Evolutionary conservation across 2,329 filamentous ascomycete species (phyloP).

Genomic region (Phaeophleospora eucalypticola): DNA sequence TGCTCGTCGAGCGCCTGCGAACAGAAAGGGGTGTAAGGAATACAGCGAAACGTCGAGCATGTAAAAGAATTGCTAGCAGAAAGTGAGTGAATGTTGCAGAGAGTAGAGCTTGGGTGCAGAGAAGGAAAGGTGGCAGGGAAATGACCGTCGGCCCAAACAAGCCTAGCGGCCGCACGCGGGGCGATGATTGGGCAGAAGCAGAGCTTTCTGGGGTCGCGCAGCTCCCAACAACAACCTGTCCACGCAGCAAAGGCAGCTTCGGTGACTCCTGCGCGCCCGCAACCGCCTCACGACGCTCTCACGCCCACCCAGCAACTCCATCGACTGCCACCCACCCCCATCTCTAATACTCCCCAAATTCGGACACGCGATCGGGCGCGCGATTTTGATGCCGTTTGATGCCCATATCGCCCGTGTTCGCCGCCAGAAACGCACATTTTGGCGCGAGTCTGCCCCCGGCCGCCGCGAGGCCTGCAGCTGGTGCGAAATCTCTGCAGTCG

Average conservation of each 20-base stretch:
- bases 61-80: too few relatives aligned
- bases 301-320: not conserved
- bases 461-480: constrained; percentile 7
- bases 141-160: not conserved
- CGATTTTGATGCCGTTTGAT: constrained; percentile 13
- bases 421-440: too few relatives aligned
- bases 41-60: too few relatives aligned
- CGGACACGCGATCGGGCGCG: not conserved
- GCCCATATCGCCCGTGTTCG: constrained; percentile 15
- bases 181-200: not conserved
- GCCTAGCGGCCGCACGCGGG: not conserved
- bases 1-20: too few relatives aligned
- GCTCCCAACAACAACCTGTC: not conserved
- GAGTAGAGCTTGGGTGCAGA: too few relatives aligned
- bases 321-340: not conserved
- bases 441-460: constrained; percentile 3
- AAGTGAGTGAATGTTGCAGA: too few relatives aligned
- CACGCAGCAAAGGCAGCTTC: not conserved
- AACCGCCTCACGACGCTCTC: too few relatives aligned
- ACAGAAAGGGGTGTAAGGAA: too few relatives aligned
- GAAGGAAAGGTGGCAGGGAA: not conserved
- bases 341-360: not conserved
- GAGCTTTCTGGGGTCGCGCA: constrained; percentile 9
- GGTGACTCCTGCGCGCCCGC: too few relatives aligned
- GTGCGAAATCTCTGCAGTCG: constrained; percentile 3